These are phyloP conservation scores for Pyronema domesticum DNA, from an alignment of 495 filamentous ascomycete genomes.

Conservation along the genomic window DNA sequence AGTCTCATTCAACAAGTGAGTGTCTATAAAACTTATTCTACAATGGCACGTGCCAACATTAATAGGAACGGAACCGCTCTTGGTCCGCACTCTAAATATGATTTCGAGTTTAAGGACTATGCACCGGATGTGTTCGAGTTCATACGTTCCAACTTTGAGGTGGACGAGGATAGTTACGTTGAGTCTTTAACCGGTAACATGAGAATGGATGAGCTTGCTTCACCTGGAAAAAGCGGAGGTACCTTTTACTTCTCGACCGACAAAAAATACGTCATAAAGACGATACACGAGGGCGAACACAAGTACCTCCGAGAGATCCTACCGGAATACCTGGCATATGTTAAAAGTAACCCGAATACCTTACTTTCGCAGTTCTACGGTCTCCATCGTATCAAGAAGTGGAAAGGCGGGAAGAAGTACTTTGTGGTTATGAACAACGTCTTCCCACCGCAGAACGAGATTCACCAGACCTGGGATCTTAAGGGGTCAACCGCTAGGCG, in stretches of 20 bases:
- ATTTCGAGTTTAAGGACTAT: slow-evolving; percentile 99
- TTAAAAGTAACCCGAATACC: slow-evolving; percentile 77
- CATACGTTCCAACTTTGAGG: slow-evolving; percentile 61
- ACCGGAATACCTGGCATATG: slow-evolving; percentile 75
- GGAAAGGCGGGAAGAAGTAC: slow-evolving; percentile 87
- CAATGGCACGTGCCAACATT: too few species aligned
- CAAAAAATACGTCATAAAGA: slow-evolving; percentile 99
- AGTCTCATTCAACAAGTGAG: too few species aligned
- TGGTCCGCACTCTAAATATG: slow-evolving; percentile 49
- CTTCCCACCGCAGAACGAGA: slow-evolving; percentile 85
- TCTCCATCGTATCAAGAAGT: slow-evolving; percentile 90
- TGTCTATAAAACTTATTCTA: too few species aligned
- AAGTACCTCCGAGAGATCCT: slow-evolving; percentile 78
- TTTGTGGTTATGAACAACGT: slow-evolving; percentile 99
- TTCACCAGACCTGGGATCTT: slow-evolving; percentile 82
- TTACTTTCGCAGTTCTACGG: slow-evolving; percentile 91
- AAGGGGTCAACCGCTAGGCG: slow-evolving; percentile 89
- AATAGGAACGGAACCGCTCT: too few species aligned
- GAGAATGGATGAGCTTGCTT: slow-evolving; percentile 83
- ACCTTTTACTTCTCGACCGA: slow-evolving; percentile 98
- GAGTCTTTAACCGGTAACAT: slow-evolving; percentile 95
- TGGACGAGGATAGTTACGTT: slow-evolving; percentile 87
- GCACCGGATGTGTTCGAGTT: slow-evolving; percentile 95
- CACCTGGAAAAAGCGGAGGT: slow-evolving; percentile 86
- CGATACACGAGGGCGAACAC: slow-evolving; percentile 85